A percentile compares a stretch with the other conserved stretches of the same genome.
Conservation (phyloP, 805 yeast genomes). For the Candida chauliodis region DNA sequence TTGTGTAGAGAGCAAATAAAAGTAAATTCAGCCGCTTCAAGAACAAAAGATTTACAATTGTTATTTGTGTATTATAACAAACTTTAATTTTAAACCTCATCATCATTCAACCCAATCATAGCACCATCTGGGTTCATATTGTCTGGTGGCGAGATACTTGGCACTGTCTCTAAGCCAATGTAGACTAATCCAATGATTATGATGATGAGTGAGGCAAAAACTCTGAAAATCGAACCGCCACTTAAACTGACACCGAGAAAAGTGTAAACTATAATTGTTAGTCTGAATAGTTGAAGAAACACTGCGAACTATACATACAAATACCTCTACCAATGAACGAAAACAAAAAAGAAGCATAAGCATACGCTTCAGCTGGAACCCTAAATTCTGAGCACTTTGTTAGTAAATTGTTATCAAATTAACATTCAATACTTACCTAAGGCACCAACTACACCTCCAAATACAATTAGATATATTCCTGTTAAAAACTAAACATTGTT, state of each 20-base stretch:
- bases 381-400: constrained; percentile 35
- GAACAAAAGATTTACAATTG: neutral
- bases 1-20: constrained; percentile 1
- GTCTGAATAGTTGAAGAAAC: constrained; percentile 10
- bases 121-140: constrained; percentile 60
- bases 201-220: constrained; percentile 57
- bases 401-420: neutral
- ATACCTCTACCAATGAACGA: constrained; percentile 75
- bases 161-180: constrained; percentile 63
- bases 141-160: constrained; percentile 74
- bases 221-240: constrained; percentile 54
- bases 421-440: constrained; percentile 33
- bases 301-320: constrained; percentile 37
- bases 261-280: constrained; percentile 32
- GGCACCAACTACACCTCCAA: constrained; percentile 53
- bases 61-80: neutral
- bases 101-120: constrained; percentile 35
- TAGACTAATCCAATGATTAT: constrained; percentile 58
- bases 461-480: constrained; percentile 53
- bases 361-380: constrained; percentile 58
- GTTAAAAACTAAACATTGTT: constrained; percentile 42
- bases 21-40: constrained; percentile 3
- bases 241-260: constrained; percentile 34
- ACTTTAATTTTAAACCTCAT: constrained; percentile 24
- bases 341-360: constrained; percentile 64